Conservation (phyloP, 2,329 filamentous ascomycete species). For the Chaetomiaceae sp. region DNA sequence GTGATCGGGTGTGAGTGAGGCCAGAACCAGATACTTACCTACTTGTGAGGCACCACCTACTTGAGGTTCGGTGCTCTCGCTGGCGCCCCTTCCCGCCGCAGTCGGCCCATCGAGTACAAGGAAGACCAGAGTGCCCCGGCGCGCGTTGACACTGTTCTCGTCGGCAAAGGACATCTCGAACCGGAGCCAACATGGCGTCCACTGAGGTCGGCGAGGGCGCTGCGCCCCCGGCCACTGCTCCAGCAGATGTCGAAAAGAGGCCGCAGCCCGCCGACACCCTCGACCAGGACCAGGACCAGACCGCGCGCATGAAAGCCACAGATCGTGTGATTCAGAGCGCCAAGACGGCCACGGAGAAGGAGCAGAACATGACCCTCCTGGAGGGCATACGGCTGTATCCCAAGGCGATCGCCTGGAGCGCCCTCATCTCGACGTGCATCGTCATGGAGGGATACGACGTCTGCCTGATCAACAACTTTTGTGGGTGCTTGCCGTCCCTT, state of each 20-base stretch:
- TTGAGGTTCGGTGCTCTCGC: no score
- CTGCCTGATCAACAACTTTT: conserved; percentile 76
- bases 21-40: no score
- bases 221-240: not conserved
- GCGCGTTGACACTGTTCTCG: no score
- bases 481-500: conserved; percentile 29
- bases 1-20: no score
- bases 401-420: conserved; percentile 76
- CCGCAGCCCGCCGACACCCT: conserved; percentile 13
- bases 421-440: conserved; percentile 85
- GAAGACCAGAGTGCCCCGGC: no score
- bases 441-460: conserved; percentile 89
- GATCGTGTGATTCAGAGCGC: conserved; percentile 39
- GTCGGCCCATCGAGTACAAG: no score
- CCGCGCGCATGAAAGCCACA: conserved; percentile 23
- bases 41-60: no score
- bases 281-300: conserved; percentile 11
- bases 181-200: conserved; percentile 11
- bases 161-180: no score
- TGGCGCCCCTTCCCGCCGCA: no score
- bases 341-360: conserved; percentile 50
- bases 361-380: conserved; percentile 63
- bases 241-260: conserved; percentile 6
- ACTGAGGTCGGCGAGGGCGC: not conserved
- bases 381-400: conserved; percentile 79